Evolutionary conservation across 2,329 filamentous ascomycete species (phyloP), one percentile per base, ranked within the genome.

Genomic region (Diatrype stigma): DNA sequence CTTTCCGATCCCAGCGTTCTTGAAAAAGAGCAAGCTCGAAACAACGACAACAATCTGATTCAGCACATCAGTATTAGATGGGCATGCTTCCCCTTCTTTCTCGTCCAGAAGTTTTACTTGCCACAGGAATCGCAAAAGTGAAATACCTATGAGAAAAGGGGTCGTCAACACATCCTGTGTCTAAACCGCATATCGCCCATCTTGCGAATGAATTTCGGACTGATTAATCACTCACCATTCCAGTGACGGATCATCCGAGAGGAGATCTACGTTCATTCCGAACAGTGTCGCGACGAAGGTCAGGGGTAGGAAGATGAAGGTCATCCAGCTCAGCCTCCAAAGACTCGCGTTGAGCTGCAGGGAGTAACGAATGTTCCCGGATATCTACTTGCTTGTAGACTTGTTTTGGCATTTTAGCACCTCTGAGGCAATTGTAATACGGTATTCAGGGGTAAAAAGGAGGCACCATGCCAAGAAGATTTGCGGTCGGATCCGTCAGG

Each of bases 291-390:
- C 26, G 42, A 46, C 26, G 22, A 50, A 50, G 2, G 42, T 50
- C 35, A 50, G 32, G 8, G 42, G 48, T 42, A 42, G 22, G 34
- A 50, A 50, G 32, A 50, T 46, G 32, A 46, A 50, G 14, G 48
- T 50, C 2, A 50, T 40, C 48, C 34, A 50, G 22, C 34, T 50
- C 22, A 50, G 22, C 4, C 48, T 42, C 42, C 42, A 50, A 3
- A 50, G 48, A 19, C 34, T 50, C 17, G 38, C 23, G 26, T 40
- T 50, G 2, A 46, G 6, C 42, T 14, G 19, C 4, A 46, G 34
- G 2, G 42, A 50, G 11, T 42, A 30, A 7, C 30, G 42, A 4
- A 32, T 26, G 16, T 46, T n/a, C 48, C 10, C 21, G 42, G 26
- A 50, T 50, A 35, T 30, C 42, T 3, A 50, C 48, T 1, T 35